Base-by-base conservation (phyloP, 768 basidiomycete genomes). In the Auriscalpium microsporum region DNA sequence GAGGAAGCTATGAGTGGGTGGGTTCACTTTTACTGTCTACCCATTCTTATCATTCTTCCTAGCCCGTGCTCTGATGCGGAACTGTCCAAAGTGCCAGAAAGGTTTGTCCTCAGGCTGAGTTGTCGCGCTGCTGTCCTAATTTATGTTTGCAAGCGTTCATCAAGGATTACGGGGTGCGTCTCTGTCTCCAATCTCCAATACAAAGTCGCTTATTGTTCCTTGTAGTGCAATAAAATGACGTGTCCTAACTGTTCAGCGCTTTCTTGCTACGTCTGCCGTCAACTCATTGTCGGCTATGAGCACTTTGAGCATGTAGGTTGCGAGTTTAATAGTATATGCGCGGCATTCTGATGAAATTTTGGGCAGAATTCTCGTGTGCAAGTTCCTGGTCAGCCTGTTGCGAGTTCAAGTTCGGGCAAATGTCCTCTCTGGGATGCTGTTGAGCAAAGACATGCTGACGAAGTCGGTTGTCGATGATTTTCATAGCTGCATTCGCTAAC, bases 1-100 rank as follows among this genome's bases (percentile, higher is more conserved):
- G 94, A 96, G 66, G 94, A 96, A 65, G 94, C 93, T 3, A 96
- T 96, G 94, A 90, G 90, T 87, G 65, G 9, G 78, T 70, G 33
- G 8, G 52, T 51, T 37, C 36, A 8, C 35, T 42, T 16, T 44
- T 51, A 37, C 46, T 11, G 45, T 28, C 14, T 52, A 28, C 38
- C 44, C 54, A 37, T 60, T 62, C 17, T 58, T 47, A 51, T 28
- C 28, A 4, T 4, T 8, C 56, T 34, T 47, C 56, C 10, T 53
- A 90, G 88, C 89, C 36, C 76, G 77, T 45, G 93, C 93, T 3
- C 72, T 94, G 11, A 87, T 92, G 82, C 79, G 93, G 38, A 86
- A 83, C 59, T 96, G 94, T 69, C 94, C 94, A 0, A 86, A 84
- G 56, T 95, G 90, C 69, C 67, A 80, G 52, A 90, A 92, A 77